A percentile compares a stretch with the other conserved stretches of the same genome.
phyloP scores from a whole-genome alignment of 768 basidiomycete species.

The Podaxis sp. region DNA sequence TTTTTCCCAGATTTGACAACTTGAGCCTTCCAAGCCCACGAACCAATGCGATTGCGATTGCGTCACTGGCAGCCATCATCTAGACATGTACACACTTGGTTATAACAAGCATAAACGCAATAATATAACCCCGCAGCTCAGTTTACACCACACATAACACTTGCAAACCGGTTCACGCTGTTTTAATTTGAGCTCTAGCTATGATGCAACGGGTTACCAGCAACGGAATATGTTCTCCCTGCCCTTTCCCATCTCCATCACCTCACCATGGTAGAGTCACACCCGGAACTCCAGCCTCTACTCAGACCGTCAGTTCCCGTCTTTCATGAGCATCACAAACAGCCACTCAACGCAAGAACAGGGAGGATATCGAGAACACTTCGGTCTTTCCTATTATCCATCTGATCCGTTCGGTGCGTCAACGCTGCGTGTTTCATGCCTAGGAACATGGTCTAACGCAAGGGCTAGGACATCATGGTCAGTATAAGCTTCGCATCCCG shows the following conservation, averaged over 20 bases:
- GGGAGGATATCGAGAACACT: conserved; percentile 51
- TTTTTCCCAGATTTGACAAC: background rate
- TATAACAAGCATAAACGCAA: background rate
- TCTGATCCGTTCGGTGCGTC: conserved; percentile 60
- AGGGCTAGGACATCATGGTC: conserved; percentile 58
- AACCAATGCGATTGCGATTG: background rate
- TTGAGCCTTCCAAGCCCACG: background rate
- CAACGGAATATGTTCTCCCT: conserved; percentile 1
- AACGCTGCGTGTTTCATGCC: background rate
- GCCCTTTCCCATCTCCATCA: background rate
- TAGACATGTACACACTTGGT: background rate
- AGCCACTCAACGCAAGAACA: conserved; percentile 17
- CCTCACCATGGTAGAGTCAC: conserved; percentile 31
- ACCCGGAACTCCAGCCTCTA: conserved; percentile 39
- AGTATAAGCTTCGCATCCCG: conserved; percentile 12
- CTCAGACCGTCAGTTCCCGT: conserved; percentile 32
- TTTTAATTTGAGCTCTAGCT: background rate
- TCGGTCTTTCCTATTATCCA: conserved; percentile 81
- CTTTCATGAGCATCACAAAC: background rate
- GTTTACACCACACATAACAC: background rate
- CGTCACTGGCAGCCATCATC: background rate
- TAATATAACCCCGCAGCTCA: background rate
- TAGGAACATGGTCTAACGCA: conserved; percentile 11
- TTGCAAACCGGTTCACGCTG: conserved; percentile 4
- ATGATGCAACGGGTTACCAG: conserved; percentile 4